Percentiles rank a stretch among this genome's conserved stretches.
These are phyloP conservation scores for Penicillium sclerotiorum DNA, from an alignment of 2,329 filamentous ascomycete species.

Conservation along the genomic window DNA sequence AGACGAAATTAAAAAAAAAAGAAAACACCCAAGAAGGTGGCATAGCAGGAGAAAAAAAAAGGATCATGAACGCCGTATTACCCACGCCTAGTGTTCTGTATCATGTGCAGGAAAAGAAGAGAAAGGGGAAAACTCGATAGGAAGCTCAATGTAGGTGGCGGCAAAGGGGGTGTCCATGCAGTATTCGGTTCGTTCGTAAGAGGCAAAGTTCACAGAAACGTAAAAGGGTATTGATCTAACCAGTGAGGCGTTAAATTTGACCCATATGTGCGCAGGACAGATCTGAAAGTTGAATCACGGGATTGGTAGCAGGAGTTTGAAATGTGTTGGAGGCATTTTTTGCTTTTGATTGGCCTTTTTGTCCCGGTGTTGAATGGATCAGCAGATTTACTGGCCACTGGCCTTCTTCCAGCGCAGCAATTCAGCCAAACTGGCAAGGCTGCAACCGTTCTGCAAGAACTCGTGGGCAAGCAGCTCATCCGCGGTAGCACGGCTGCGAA, in stretches of 20 bases:
- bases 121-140: not conserved
- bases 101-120: conserved; percentile 9
- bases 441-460: conserved; percentile 91
- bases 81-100: conserved; percentile 33
- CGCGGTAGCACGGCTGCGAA: conserved; percentile 89
- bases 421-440: conserved; percentile 78
- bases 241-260: conserved; percentile 31
- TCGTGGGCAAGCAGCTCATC: conserved; percentile 88
- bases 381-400: conserved; percentile 34
- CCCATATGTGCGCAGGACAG: conserved; percentile 35
- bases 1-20: not conserved
- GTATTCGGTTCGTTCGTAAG: conserved; percentile 7
- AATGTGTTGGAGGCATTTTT: not conserved
- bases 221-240: conserved; percentile 25
- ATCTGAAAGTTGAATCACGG: conserved; percentile 1
- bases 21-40: not conserved
- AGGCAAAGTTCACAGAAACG: conserved; percentile 4
- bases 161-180: conserved; percentile 2
- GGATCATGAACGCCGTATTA: conserved; percentile 31
- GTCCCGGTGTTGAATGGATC: not conserved
- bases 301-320: not conserved
- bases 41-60: not conserved
- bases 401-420: conserved; percentile 70
- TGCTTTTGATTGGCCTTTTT: not conserved
- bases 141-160: not conserved